These are phyloP conservation scores for Yarrowia sp. DNA, from an alignment of 805 yeast genomes.

Conservation along the genomic window DNA sequence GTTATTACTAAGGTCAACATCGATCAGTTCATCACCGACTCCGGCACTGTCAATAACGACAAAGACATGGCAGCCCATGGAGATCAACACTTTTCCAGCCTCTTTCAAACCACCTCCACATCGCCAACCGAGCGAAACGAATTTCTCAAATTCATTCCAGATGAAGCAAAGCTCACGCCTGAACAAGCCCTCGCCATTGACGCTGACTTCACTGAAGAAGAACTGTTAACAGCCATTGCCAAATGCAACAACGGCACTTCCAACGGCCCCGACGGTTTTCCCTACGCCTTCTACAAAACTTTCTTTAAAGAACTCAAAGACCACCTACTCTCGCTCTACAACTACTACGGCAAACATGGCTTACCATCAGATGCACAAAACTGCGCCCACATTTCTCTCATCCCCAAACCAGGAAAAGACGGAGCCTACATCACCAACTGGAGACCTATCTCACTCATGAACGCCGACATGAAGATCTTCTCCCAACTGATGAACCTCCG, in stretches of 20 bases:
- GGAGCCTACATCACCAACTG: not conserved
- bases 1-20: not conserved
- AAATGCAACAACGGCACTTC: not conserved
- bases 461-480: not conserved
- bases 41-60: not conserved
- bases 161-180: not conserved
- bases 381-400: not conserved
- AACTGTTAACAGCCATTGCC: not conserved
- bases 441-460: slow-evolving; percentile 2
- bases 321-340: not conserved
- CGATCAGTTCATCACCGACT: not conserved
- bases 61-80: not conserved
- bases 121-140: not conserved
- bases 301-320: not conserved
- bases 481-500: not conserved
- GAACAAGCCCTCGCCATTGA: not conserved
- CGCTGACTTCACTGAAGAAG: not conserved
- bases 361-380: not conserved
- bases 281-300: not conserved
- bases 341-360: not conserved
- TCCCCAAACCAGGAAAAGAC: not conserved
- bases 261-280: not conserved
- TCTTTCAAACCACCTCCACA: not conserved
- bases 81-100: not conserved
- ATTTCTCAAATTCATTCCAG: not conserved